These are phyloP conservation scores for Cordyceps fumosorosea DNA, from an alignment of 2,329 filamentous ascomycete genomes.

Conservation along the genomic window DNA sequence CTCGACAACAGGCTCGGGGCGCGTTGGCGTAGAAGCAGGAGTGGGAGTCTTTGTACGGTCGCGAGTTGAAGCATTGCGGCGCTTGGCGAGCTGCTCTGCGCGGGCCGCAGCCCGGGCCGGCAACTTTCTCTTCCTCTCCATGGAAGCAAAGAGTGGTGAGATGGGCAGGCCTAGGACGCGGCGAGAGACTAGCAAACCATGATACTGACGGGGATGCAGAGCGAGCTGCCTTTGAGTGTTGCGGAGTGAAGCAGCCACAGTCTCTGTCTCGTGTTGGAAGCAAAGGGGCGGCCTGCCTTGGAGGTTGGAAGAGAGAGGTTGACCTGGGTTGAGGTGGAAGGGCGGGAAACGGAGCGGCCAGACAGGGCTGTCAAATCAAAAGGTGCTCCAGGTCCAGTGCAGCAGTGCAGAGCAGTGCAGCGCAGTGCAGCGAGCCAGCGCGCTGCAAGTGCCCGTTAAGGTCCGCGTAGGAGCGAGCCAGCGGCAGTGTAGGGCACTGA, in stretches of 20 bases:
- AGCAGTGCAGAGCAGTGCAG: too few relatives aligned
- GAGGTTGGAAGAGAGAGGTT: neutral
- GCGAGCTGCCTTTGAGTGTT: slow-evolving; percentile 7
- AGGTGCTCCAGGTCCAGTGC: too few relatives aligned
- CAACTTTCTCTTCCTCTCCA: slow-evolving; percentile 62
- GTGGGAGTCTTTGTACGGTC: slow-evolving; percentile 44
- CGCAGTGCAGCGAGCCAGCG: neutral
- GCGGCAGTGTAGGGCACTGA: slow-evolving; percentile 1
- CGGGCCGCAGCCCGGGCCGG: slow-evolving; percentile 56
- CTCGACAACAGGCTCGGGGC: slow-evolving; percentile 30
- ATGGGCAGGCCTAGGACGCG: slow-evolving; percentile 10
- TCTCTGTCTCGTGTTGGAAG: neutral
- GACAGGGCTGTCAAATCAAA: neutral
- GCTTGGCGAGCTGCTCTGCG: slow-evolving; percentile 54
- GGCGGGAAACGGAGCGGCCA: slow-evolving; percentile 2
- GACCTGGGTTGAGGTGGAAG: neutral
- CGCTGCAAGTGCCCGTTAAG: neutral
- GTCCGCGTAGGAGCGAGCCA: slow-evolving; percentile 5
- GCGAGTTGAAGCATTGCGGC: slow-evolving; percentile 50
- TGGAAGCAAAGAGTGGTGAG: slow-evolving; percentile 22
- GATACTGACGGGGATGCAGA: slow-evolving; percentile 9
- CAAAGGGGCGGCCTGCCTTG: neutral
- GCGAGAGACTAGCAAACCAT: slow-evolving; percentile 11
- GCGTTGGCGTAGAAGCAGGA: slow-evolving; percentile 33
- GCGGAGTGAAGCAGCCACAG: neutral